These are phyloP conservation scores for Alternaria brassicicola DNA, from an alignment of 2,329 filamentous ascomycete species.

Conservation along the genomic window DNA sequence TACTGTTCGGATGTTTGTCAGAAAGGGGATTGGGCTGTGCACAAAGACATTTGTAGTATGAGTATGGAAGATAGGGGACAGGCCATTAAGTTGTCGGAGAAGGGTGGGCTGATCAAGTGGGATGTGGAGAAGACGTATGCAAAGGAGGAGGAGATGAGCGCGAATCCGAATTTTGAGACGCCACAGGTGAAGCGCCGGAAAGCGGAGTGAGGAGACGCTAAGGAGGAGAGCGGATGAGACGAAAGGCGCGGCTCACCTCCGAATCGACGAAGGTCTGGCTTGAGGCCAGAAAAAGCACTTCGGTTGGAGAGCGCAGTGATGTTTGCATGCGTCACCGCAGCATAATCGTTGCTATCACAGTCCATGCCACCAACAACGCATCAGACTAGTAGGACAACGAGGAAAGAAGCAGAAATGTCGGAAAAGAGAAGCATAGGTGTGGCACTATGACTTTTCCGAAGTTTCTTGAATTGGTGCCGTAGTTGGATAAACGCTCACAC, in stretches of 20 bases:
- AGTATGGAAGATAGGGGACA: constrained; percentile 29
- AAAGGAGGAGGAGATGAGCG: constrained; percentile 18
- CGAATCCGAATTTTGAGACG: constrained; percentile 25
- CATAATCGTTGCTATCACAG: too few relatives aligned
- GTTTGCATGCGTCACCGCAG: too few relatives aligned
- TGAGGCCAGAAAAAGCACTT: too few relatives aligned
- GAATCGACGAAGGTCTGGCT: neutral
- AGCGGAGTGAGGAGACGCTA: neutral
- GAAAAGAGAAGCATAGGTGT: too few relatives aligned
- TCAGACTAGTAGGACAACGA: too few relatives aligned
- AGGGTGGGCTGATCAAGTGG: constrained; percentile 31
- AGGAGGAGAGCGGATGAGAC: neutral
- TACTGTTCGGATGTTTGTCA: constrained; percentile 30
- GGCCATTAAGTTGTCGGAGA: constrained; percentile 25
- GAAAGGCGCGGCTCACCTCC: neutral
- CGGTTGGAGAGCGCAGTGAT: too few relatives aligned
- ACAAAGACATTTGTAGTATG: constrained; percentile 30
- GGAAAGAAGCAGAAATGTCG: too few relatives aligned
- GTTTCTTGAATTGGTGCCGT: too few relatives aligned
- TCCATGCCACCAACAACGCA: too few relatives aligned
- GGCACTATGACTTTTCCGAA: too few relatives aligned
- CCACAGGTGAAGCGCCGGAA: constrained; percentile 5
- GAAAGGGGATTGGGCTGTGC: constrained; percentile 29
- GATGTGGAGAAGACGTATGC: constrained; percentile 23
- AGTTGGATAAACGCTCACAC: too few relatives aligned